A percentile compares a stretch with the other conserved stretches of the same genome.
These are phyloP conservation scores for Pseudotsuga menziesii DNA, from an alignment of 75 land plant genomes.

Conservation along the genomic window DNA sequence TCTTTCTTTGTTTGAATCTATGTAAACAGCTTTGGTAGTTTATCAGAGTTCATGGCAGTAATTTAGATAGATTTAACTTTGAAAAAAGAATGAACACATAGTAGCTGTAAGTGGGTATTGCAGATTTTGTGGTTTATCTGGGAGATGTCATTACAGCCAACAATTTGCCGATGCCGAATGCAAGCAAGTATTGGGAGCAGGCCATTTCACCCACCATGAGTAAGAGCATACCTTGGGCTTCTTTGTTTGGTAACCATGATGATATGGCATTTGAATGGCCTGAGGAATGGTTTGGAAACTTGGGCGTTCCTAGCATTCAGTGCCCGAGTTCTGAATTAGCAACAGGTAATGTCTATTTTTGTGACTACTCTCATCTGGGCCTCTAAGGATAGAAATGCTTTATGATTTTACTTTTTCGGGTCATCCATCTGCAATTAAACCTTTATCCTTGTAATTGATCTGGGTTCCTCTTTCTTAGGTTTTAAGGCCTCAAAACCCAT, in stretches of 20 bases:
- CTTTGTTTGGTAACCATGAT: slow-evolving; percentile 95
- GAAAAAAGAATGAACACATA: not conserved
- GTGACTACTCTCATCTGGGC: not conserved
- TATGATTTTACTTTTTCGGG: not conserved
- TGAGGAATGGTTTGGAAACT: slow-evolving; percentile 65
- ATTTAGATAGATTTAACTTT: not conserved
- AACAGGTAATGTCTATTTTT: slow-evolving; percentile 20
- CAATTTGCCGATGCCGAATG: slow-evolving; percentile 65
- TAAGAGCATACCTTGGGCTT: slow-evolving; percentile 80
- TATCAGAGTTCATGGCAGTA: not conserved
- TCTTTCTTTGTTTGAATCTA: not conserved
- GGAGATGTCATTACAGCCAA: slow-evolving; percentile 94
- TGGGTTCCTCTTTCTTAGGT: not conserved
- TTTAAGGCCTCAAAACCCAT: not conserved
- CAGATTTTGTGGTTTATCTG: slow-evolving; percentile 89
- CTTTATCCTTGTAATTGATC: not conserved
- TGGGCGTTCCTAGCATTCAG: slow-evolving; percentile 55
- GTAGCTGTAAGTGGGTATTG: not conserved
- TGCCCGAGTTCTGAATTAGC: slow-evolving; percentile 19
- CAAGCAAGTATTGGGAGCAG: slow-evolving; percentile 75
- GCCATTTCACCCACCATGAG: slow-evolving; percentile 54
- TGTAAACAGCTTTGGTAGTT: not conserved
- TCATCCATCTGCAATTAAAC: not conserved
- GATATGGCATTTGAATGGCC: slow-evolving; percentile 91
- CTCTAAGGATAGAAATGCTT: not conserved